phyloP scores from a whole-genome alignment of 2,329 filamentous ascomycete species.

The Cercospora citrullina region DNA sequence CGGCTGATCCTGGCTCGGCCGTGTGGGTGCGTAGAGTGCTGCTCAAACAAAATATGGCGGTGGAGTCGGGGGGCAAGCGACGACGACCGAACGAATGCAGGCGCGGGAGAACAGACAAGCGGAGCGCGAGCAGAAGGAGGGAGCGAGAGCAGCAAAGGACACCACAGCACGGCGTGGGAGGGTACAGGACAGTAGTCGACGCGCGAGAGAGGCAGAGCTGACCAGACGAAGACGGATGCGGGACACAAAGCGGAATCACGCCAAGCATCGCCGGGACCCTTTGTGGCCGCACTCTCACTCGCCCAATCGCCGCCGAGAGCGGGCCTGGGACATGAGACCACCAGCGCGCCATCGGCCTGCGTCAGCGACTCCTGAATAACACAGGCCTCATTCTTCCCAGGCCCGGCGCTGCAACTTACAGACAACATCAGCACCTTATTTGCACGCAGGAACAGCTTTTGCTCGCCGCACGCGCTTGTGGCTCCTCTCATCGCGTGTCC shows the following conservation, averaged over 20 bases:
- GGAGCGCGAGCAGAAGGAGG: background rate
- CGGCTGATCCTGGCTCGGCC: background rate
- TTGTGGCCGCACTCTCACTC: background rate
- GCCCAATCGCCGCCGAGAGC: background rate
- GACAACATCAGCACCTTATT: background rate
- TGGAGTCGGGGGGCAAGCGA: background rate
- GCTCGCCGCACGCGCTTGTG: background rate
- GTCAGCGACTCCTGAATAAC: background rate
- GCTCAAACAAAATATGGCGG: background rate
- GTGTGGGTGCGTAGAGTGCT: background rate
- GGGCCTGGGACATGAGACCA: background rate
- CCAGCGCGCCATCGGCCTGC: background rate
- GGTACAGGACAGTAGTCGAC: background rate
- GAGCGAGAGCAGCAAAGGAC: background rate
- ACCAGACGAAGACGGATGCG: background rate
- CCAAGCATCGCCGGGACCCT: background rate
- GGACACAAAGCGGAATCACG: background rate
- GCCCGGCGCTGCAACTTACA: background rate
- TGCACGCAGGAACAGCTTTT: background rate
- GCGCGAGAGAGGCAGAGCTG: background rate
- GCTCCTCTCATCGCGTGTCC: background rate
- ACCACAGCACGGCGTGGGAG: background rate
- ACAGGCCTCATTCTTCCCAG: background rate
- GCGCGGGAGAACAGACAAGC: background rate
- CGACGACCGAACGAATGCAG: background rate